Evolutionary conservation across 352 stramenopile species (phyloP), one percentile per base, ranked within the genome.

Genomic region (Plasmopara muralis): DNA sequence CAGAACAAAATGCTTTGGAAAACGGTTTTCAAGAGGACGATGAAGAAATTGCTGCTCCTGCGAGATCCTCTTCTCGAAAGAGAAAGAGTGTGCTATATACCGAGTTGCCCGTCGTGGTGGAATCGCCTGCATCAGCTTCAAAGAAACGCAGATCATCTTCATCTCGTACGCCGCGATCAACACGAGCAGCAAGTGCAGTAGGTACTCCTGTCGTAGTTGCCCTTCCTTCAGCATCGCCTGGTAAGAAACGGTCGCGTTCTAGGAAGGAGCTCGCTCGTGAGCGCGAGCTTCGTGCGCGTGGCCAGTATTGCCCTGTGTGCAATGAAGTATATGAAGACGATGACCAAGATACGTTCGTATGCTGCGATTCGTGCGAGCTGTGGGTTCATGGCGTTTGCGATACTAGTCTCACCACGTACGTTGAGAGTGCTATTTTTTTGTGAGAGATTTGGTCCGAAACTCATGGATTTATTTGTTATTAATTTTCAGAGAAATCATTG

Each of bases 361-460:
- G 83, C 72, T 94, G 83, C 63, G 83, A 94, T 57, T 87, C 81
- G 44, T 94, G 83, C 46, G 83, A 94, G 54, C 87, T 92, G 62
- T 94, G 83, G 83, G 75, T 94, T 14, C 83, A 94, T 60, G 76
- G 67, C 4, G 68, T 66, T 6, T 94, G 83, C 57, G 83, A 94
- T 50, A 38, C 70, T 20, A 73, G 63, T 52, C 65, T 94, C 16
- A 83, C 74, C 16, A 61, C 80, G 66, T 87, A 82, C 61, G 77
- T 76, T 16, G 6, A 29, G 30, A 6, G 13, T 31, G 30, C 59
- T 25, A 8, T n/a, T 0, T 46, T 31, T 34, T 48, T n/a, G 2
- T 28, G 40, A 29, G 9, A 16, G 35, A 9, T 48, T 14, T 38
- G 25, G n/a, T 43, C 5, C 10, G 6, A 50, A 25, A 39, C 52